Base-by-base conservation (phyloP, 1,284 basidiomycete species). In the Trichosporon asahii region DNA sequence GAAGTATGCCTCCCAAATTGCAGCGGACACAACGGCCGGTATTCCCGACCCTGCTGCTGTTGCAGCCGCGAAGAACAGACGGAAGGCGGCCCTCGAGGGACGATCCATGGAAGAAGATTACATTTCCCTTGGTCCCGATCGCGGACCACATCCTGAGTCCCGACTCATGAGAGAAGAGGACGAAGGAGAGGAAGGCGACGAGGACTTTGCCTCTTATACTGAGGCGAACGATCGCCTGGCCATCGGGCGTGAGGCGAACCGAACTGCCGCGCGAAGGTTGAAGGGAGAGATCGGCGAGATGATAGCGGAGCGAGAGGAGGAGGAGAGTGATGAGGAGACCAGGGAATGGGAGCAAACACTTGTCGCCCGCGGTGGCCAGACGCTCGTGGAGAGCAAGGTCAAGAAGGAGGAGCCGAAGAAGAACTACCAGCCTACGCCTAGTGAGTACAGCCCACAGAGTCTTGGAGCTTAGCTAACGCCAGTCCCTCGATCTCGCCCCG, bases 81-180 rank as follows among this genome's bases (percentile, higher is more conserved):
- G 94, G 27, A 90, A 91, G 87, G 68, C 78, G 88, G 66, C 88
- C 87, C 21, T 86, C 83, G 73, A 79, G 55, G 85, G 84, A 18
- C 80, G 85, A 65, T 83, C 79, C 60, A 73, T 77, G 14, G 88
- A 86, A 49, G 90, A 92, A 63, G 94, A 94, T 64, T 97, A 89
- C 75, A 93, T 98, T 37, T 92, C 94, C 0, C 84, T 98, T 11
- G 86, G 73, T 77, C 73, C 75, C 1, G 68, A 72, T 46, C 71
- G 68, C 29, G 71, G 76, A 7, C 92, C 93, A n/a, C 93, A 94
- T 86, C 93, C 93, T 11, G 92, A 93, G 76, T 94, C 92, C 77
- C 87, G 95, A 18, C 84, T 98, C 18, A 85, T 94, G 83, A 85
- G 95, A 67, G 95, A 98, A 82, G 95, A 97, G 57, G 95, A 98